Evolutionary conservation across 2,329 filamentous ascomycete genomes (phyloP), one percentile per base, ranked within the genome.

Genomic region (Phyllosticta citribraziliensis): DNA sequence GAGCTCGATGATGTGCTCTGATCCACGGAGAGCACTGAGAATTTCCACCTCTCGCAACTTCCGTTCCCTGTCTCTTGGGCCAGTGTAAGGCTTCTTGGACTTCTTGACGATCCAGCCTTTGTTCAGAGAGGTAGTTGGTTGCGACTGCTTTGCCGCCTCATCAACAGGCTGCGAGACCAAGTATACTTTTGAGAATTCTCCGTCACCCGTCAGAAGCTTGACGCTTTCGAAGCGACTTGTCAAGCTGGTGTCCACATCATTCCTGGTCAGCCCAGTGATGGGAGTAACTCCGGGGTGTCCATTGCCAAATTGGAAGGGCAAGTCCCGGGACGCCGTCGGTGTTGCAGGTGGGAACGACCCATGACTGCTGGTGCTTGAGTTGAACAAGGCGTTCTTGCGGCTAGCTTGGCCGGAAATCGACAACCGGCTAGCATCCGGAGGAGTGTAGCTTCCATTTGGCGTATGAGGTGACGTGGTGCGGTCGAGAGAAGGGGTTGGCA

Each of bases 141-240:
- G 66, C 22, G 68, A 68, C 56, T 63, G 52, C 22, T 64, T 65
- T 66, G 63, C 76, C 66, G 63, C 75, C 66, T 67, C 63, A 24
- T 65, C 65, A 22, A 75, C 67, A 17, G 77, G 74, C 61, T 81
- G 76, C 14, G 84, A 84, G 4, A 96, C 92, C 40, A 88, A 85
- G 73, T 91, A 99, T 0, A 99, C 94, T 61, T 88, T 84, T 0
- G 94, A 97, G 70, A 99, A 99, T 72, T 97, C 93, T 62, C 94
- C 94, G 63, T 87, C 87, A 55, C 93, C 93, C 8, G 60, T 27
- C 65, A 93, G 82, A 63, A 87, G 81, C 67, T 91, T 88, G 12
- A 95, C 88, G 63, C 87, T 88, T 60, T 88, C 85, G 70, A 99
- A 99, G 59, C 88, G 85, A 3, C 84, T 82, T 12, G 84, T 84